Evolutionary conservation across 257 asterid species (phyloP).

Genomic region (Petunia secreta): DNA sequence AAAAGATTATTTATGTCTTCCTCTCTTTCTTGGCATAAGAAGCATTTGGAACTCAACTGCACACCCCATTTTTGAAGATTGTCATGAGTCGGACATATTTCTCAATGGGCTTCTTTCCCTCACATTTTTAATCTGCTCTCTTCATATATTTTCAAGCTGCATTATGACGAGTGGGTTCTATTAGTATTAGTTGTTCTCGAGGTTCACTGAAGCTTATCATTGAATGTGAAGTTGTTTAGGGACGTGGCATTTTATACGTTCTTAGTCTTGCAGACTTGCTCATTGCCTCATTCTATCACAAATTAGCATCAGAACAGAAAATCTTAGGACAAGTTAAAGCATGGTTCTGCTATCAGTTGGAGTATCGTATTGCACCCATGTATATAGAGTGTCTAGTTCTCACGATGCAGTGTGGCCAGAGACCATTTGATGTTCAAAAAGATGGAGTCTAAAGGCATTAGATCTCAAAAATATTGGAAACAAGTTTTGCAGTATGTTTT

Average conservation of each 20-base stretch:
- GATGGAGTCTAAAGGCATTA: background rate
- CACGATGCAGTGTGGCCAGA: conserved; percentile 10
- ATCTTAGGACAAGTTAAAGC: background rate
- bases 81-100: too few relatives aligned
- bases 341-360: conserved; percentile 8
- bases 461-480: background rate
- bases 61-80: too few relatives aligned
- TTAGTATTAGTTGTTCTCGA: background rate
- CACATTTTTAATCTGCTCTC: conserved; percentile 5
- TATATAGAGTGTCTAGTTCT: background rate
- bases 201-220: conserved; percentile 10
- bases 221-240: conserved; percentile 3
- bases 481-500: too few relatives aligned
- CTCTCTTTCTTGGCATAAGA: too few relatives aligned
- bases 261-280: background rate
- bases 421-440: background rate
- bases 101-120: background rate
- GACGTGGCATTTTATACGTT: too few relatives aligned
- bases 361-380: conserved; percentile 13
- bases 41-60: too few relatives aligned
- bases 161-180: background rate
- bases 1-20: too few relatives aligned
- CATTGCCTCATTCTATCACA: background rate
- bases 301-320: background rate
- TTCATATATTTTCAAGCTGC: conserved; percentile 8